A percentile compares a stretch with the other conserved stretches of the same genome.
Conservation (phyloP, 345 rosid species). For the Hypericum perforatum region DNA sequence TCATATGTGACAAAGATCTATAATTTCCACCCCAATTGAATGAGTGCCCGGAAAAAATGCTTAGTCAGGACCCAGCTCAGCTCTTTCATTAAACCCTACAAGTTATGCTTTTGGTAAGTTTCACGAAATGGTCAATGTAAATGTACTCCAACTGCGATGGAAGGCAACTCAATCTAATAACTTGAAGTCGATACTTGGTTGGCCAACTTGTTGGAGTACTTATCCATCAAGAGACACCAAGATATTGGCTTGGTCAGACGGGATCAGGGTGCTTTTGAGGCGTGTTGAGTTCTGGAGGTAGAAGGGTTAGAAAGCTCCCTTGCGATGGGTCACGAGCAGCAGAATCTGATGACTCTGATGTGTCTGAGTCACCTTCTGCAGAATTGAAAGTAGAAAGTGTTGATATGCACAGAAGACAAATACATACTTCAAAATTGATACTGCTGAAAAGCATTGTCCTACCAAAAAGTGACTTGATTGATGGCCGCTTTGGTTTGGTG, state of each 20-base stretch:
- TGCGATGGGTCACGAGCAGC: conserved; percentile 19
- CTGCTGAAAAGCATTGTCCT: conserved; percentile 10
- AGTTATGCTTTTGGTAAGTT: no score
- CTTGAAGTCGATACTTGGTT: no score
- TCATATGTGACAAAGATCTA: no score
- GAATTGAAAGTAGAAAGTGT: conserved; percentile 3
- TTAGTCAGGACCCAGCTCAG: no score
- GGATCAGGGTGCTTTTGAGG: conserved; percentile 13
- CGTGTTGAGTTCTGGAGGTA: conserved; percentile 31
- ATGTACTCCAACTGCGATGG: no score
- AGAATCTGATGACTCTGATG: conserved; percentile 37
- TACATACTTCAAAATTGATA: no score
- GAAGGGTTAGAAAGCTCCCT: conserved; percentile 42
- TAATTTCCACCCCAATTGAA: no score
- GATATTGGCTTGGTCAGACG: neutral
- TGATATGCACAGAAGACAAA: neutral
- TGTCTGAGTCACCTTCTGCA: conserved; percentile 43
- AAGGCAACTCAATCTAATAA: no score
- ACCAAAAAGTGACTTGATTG: conserved; percentile 79
- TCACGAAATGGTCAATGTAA: no score
- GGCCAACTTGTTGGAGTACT: no score
- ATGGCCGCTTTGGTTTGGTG: conserved; percentile 54
- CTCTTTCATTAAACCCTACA: no score
- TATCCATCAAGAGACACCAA: neutral
- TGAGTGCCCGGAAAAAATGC: no score